Evolutionary conservation across 352 stramenopile genomes (phyloP), one percentile per base, ranked within the genome.

Genomic region (Pythium folliculosum): DNA sequence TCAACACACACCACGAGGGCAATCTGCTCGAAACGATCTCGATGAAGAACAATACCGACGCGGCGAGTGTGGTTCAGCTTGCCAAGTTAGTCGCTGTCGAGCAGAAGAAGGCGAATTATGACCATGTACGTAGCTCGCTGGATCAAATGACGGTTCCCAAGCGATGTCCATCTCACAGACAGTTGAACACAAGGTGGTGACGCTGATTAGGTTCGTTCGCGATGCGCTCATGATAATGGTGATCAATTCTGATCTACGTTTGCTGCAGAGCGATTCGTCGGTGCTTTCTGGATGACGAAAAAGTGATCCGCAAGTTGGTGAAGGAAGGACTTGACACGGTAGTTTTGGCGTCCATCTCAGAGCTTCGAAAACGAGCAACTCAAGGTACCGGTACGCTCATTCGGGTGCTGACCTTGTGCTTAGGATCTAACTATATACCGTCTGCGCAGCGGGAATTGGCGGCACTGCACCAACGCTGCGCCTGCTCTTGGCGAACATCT

Each of bases 41-140:
- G 3, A 64, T 67, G 43, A 59, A 47, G 19, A 58, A 59, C 35
- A 53, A 67, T 21, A 25, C 5, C 13, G 67, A 74, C 30, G 52
- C 44, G 5, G 47, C 60, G 21, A 54, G n/a, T 21, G 32, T 74
- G 5, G 9, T 19, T 5, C 38, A 66, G 30, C 27, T 77, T 16
- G 35, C 63, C 51, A 69, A 70, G 35, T 47, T 76, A 17, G 22
- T 77, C 17, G 22, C 58, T 16, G 43, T 14, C 9, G 65, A 74
- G 53, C 54, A 60, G 17, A 72, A 70, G 50, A 77, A 75, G 30
- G 14, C 3, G 30, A 60, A 70, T 14, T 59, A 63, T 21, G 48
- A 67, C 6, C 69, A 77, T 59, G 72, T 76, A 66, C 4, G 22
- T 21, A 17, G 22, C 14, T 50, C 2, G 1, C 5, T 21, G 22